phyloP scores from a whole-genome alignment of 2,329 filamentous ascomycete genomes.

The Hirsutella thompsonii region DNA sequence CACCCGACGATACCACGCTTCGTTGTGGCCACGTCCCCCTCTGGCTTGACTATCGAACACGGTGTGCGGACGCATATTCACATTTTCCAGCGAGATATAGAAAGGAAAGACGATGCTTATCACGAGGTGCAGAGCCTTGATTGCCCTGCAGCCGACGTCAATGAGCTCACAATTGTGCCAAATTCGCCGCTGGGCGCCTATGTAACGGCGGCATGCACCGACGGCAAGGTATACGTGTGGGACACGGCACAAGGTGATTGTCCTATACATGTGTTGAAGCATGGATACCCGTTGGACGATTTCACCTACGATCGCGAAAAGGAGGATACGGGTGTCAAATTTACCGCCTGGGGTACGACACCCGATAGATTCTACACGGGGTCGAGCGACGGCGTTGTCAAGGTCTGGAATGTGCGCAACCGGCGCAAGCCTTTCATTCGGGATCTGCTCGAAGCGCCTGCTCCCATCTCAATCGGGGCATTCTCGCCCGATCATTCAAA shows the following conservation, averaged over 20 bases:
- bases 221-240: constrained; percentile 51
- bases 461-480: constrained; percentile 42
- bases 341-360: constrained; percentile 46
- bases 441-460: constrained; percentile 39
- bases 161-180: constrained; percentile 46
- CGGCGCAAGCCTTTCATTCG: constrained; percentile 31
- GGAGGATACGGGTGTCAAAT: constrained; percentile 51
- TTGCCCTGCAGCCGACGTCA: constrained; percentile 47
- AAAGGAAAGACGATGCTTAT: constrained; percentile 16
- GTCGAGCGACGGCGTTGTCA: constrained; percentile 48
- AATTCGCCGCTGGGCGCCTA: constrained; percentile 38
- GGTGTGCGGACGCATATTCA: constrained; percentile 42
- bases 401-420: constrained; percentile 47
- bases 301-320: constrained; percentile 32
- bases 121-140: constrained; percentile 41
- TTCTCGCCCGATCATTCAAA: constrained; percentile 44
- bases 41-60: constrained; percentile 28
- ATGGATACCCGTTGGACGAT: constrained; percentile 31
- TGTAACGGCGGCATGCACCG: constrained; percentile 47
- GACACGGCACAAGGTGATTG: constrained; percentile 43
- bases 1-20: constrained; percentile 42
- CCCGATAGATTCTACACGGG: constrained; percentile 49
- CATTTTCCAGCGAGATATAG: constrained; percentile 28
- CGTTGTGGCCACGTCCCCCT: constrained; percentile 43
- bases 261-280: constrained; percentile 41